A percentile compares a stretch with the other conserved stretches of the same genome.
phyloP scores from a whole-genome alignment of 169 alveolate species.

The Plasmodium vinckei region DNA sequence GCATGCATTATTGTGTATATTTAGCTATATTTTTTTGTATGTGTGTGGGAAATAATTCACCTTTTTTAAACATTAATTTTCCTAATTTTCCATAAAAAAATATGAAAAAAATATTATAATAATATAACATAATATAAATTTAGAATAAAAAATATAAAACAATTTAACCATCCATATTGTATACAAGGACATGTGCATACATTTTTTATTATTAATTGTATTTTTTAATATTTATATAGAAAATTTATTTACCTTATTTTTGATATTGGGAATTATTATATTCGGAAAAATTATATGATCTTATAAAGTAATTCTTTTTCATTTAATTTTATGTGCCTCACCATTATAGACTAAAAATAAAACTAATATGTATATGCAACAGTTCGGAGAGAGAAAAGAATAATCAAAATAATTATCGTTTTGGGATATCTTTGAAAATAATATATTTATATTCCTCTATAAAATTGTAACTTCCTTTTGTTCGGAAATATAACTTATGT shows the following conservation, averaged over 20 bases:
- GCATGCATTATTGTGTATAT: background rate
- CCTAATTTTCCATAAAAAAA: conserved; percentile 13
- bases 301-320: background rate
- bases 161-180: background rate
- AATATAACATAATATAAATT: background rate
- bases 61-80: background rate
- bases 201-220: background rate
- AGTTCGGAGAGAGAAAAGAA: background rate
- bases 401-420: background rate
- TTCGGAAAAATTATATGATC: background rate
- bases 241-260: background rate
- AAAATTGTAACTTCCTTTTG: too few species aligned
- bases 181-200: background rate
- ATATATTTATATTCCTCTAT: background rate
- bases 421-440: background rate
- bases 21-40: background rate
- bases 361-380: background rate
- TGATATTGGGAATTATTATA: background rate
- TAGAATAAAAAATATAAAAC: background rate
- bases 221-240: background rate
- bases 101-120: background rate
- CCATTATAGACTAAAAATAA: background rate
- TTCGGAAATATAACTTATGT: too few species aligned
- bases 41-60: background rate
- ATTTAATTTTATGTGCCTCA: background rate